Percentiles rank a stretch among this genome's conserved stretches.
Conservation (phyloP, 23 red algal genomes). For the Gracilaria domingensis region DNA sequence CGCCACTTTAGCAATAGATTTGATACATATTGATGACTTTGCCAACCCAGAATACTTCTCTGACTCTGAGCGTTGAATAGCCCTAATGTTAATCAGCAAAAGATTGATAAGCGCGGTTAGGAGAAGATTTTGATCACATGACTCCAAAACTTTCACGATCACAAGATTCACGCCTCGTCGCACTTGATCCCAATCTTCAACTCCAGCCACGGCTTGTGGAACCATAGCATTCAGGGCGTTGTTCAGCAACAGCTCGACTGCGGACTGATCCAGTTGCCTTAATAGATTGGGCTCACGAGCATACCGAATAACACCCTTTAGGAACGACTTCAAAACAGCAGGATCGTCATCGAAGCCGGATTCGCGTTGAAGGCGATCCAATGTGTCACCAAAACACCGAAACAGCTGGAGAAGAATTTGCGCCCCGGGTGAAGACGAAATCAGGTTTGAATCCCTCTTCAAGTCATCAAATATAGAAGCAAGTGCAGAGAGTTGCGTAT, state of each 20-base stretch:
- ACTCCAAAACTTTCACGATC: constrained; percentile 73
- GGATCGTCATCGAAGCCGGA: constrained; percentile 40
- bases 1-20: constrained; percentile 72
- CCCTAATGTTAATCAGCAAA: constrained; percentile 52
- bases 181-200: constrained; percentile 79
- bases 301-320: constrained; percentile 68
- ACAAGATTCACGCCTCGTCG: constrained; percentile 70
- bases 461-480: constrained; percentile 66
- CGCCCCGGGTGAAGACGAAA: constrained; percentile 21
- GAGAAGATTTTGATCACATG: constrained; percentile 74
- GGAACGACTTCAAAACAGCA: constrained; percentile 54
- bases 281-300: constrained; percentile 48
- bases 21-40: constrained; percentile 72
- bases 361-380: constrained; percentile 55
- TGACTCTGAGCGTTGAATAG: constrained; percentile 3
- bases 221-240: constrained; percentile 74
- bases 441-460: constrained; percentile 20
- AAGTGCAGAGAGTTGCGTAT: constrained; percentile 63
- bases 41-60: constrained; percentile 41
- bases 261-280: constrained; percentile 40
- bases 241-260: constrained; percentile 51
- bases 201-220: constrained; percentile 43
- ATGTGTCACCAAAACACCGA: constrained; percentile 53
- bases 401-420: constrained; percentile 52
- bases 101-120: constrained; percentile 73